A percentile compares a stretch with the other conserved stretches of the same genome.
These are phyloP conservation scores for Fusarium nisikadoi DNA, from an alignment of 2,329 filamentous ascomycete species.

Conservation along the genomic window DNA sequence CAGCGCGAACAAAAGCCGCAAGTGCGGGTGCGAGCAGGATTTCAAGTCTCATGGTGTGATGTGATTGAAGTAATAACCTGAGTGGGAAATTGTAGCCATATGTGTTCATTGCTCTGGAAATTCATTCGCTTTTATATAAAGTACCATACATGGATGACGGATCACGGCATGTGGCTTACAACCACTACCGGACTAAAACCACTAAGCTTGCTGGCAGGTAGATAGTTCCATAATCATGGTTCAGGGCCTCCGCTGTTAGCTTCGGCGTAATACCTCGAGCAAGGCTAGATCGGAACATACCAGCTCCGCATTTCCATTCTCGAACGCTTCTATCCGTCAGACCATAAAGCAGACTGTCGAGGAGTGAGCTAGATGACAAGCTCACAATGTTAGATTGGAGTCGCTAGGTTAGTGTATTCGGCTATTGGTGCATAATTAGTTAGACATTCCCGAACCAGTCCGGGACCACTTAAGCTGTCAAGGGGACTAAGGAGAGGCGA, in stretches of 20 bases:
- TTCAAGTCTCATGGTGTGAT: neutral
- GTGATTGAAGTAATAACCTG: too few species aligned
- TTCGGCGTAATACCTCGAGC: neutral
- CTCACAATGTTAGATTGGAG: neutral
- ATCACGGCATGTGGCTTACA: constrained; percentile 1
- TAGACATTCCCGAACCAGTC: neutral
- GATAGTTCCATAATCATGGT: neutral
- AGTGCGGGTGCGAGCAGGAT: neutral
- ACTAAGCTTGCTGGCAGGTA: neutral
- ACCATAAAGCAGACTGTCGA: neutral
- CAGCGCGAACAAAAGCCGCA: neutral
- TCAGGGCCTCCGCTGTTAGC: neutral
- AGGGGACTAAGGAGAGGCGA: neutral
- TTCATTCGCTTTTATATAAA: neutral
- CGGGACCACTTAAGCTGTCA: neutral
- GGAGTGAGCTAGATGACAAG: neutral
- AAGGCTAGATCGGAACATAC: neutral
- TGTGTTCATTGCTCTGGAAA: neutral
- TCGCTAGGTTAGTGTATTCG: neutral
- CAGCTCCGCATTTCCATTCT: constrained; percentile 1
- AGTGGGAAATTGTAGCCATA: neutral
- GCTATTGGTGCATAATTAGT: constrained; percentile 1
- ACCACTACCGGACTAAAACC: neutral
- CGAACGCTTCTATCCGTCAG: neutral
- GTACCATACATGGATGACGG: neutral